Conservation (phyloP, 2,329 filamentous ascomycete species). For the Cadophora malorum region DNA sequence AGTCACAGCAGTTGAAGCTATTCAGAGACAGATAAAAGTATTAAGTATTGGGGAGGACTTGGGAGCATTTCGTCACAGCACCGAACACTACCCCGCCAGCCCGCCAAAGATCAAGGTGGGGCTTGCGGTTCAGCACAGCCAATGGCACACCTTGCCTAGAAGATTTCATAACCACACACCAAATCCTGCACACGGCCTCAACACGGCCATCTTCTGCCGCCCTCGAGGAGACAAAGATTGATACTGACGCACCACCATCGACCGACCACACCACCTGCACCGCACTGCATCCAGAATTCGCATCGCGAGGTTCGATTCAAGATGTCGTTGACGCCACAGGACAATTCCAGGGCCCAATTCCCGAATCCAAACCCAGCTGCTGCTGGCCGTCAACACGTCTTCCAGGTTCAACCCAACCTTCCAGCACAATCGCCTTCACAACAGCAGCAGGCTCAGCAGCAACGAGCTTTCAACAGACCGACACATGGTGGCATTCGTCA, state of each 20-base stretch:
- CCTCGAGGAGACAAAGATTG: constrained; percentile 13
- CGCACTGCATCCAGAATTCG: neutral
- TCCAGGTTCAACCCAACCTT: constrained; percentile 37
- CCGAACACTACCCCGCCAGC: neutral
- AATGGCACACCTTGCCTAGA: neutral
- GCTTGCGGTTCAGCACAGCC: neutral
- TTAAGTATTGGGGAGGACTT: neutral
- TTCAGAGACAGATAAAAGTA: neutral
- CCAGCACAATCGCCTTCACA: constrained; percentile 40
- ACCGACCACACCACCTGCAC: neutral
- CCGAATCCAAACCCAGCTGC: constrained; percentile 30
- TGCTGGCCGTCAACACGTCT: constrained; percentile 36
- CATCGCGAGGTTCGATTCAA: constrained; percentile 21
- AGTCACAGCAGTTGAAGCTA: neutral
- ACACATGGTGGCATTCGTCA: constrained; percentile 40
- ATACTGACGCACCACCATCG: constrained; percentile 21
- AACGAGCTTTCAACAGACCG: constrained; percentile 35
- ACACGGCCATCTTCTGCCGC: constrained; percentile 3
- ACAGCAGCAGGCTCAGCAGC: constrained; percentile 27
- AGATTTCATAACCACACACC: constrained; percentile 23
- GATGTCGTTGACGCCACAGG: constrained; percentile 44
- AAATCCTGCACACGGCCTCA: constrained; percentile 9
- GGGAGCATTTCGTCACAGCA: neutral
- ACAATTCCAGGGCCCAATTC: constrained; percentile 38
- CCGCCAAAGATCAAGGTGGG: neutral